phyloP scores from a whole-genome alignment of 108 stramenopile species.

The Skeletonema costatum region DNA sequence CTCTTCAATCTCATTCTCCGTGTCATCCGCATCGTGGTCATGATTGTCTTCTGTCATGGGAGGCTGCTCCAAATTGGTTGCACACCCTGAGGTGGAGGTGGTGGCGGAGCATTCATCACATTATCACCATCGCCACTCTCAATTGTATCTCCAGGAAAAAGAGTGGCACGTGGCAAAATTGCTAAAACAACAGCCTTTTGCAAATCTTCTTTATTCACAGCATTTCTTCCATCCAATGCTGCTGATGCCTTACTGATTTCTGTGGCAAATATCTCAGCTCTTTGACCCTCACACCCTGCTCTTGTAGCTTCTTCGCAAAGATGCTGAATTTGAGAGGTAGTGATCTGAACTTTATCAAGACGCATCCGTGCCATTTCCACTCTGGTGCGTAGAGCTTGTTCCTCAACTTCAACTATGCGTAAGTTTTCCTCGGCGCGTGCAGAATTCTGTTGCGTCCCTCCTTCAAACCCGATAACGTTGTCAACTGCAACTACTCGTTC shows the following conservation, averaged over 20 bases:
- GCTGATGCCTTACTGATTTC: slow-evolving; percentile 70
- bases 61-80: slow-evolving; percentile 20
- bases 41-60: slow-evolving; percentile 38
- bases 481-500: slow-evolving; percentile 61
- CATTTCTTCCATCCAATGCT: slow-evolving; percentile 59
- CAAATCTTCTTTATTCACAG: slow-evolving; percentile 48
- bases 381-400: slow-evolving; percentile 56
- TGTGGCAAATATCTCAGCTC: slow-evolving; percentile 78
- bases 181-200: slow-evolving; percentile 62
- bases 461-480: slow-evolving; percentile 46
- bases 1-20: slow-evolving; percentile 53
- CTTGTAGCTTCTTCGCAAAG: slow-evolving; percentile 76
- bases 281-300: slow-evolving; percentile 69
- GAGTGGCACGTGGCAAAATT: slow-evolving; percentile 60
- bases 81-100: background rate
- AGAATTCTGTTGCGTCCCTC: slow-evolving; percentile 28
- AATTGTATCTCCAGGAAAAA: slow-evolving; percentile 1
- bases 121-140: background rate
- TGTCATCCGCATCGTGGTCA: slow-evolving; percentile 33
- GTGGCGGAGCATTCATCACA: background rate
- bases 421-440: slow-evolving; percentile 21
- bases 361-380: slow-evolving; percentile 62
- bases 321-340: slow-evolving; percentile 56
- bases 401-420: slow-evolving; percentile 37
- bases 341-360: slow-evolving; percentile 40